Percentiles rank a stretch among this genome's conserved stretches.
These are phyloP conservation scores for Beauveria bassiana DNA, from an alignment of 2,329 filamentous ascomycete species.

Conservation along the genomic window DNA sequence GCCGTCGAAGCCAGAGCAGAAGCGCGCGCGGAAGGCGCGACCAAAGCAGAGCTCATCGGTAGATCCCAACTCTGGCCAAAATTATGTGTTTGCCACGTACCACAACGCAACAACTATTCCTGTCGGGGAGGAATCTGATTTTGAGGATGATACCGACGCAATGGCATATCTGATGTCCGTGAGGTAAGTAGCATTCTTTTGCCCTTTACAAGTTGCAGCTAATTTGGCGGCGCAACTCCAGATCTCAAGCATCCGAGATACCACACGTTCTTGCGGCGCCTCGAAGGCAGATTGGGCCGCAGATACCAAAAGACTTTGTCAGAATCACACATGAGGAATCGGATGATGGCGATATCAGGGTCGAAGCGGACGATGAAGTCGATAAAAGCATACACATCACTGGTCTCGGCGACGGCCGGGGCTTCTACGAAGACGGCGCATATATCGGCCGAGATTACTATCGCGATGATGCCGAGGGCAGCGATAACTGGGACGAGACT, in stretches of 20 bases:
- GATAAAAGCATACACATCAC: constrained; percentile 41
- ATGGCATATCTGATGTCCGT: constrained; percentile 65
- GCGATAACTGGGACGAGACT: constrained; percentile 21
- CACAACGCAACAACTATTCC: constrained; percentile 39
- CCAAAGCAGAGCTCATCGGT: constrained; percentile 39
- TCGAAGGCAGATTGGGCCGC: constrained; percentile 44
- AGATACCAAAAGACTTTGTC: constrained; percentile 34
- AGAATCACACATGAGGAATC: constrained; percentile 20
- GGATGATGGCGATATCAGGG: constrained; percentile 22
- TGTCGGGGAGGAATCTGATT: constrained; percentile 52
- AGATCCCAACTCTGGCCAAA: constrained; percentile 62
- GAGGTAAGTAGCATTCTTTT: constrained; percentile 43
- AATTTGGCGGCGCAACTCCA: constrained; percentile 28
- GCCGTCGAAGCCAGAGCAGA: constrained; percentile 19
- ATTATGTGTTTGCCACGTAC: constrained; percentile 61
- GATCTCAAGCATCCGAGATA: constrained; percentile 66
- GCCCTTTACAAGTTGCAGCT: background rate
- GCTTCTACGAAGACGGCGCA: constrained; percentile 70
- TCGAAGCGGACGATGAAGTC: constrained; percentile 22
- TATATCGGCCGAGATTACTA: constrained; percentile 56
- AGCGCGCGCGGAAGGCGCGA: constrained; percentile 22
- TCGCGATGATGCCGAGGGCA: constrained; percentile 19
- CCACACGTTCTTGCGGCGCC: constrained; percentile 64
- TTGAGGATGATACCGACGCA: constrained; percentile 60
- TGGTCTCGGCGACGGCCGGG: constrained; percentile 46